phyloP scores from a whole-genome alignment of 1,284 basidiomycete genomes.

The Stereum hirsutum region DNA sequence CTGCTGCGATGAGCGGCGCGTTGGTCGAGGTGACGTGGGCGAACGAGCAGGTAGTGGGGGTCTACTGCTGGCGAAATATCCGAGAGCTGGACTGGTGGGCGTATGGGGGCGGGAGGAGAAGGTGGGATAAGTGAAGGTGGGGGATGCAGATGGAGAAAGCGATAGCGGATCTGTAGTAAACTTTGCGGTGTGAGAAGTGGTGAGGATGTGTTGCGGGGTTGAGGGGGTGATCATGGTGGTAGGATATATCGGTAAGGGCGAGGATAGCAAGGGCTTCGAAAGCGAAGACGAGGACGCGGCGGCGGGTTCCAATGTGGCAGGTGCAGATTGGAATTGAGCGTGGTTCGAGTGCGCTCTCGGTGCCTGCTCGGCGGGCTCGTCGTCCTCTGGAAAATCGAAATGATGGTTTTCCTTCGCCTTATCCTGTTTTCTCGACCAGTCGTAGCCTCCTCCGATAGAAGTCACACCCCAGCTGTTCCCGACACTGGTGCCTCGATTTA shows the following conservation, averaged over 20 bases:
- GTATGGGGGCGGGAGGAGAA: slow-evolving; percentile 20
- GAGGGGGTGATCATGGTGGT: slow-evolving; percentile 10
- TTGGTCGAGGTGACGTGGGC: slow-evolving; percentile 32
- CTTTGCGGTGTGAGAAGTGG: slow-evolving; percentile 3
- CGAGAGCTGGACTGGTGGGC: slow-evolving; percentile 19
- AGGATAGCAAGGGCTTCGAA: slow-evolving; percentile 5
- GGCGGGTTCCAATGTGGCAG: slow-evolving; percentile 1
- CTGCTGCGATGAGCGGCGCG: slow-evolving; percentile 71
- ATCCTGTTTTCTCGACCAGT: slow-evolving; percentile 46
- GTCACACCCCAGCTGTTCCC: slow-evolving; percentile 76
- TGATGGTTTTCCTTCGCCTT: slow-evolving; percentile 20
- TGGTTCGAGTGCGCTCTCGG: slow-evolving; percentile 5
- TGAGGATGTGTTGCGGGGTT: slow-evolving; percentile 10
- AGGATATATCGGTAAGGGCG: slow-evolving; percentile 9
- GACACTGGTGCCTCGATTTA: slow-evolving; percentile 56
- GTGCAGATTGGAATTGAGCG: slow-evolving; percentile 1
- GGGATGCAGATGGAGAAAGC: slow-evolving; percentile 22
- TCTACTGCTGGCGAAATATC: slow-evolving; percentile 14
- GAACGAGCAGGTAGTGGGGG: slow-evolving; percentile 15
- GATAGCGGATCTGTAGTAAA: slow-evolving; percentile 20
- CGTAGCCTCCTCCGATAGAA: slow-evolving; percentile 72
- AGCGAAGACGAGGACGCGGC: slow-evolving; percentile 8
- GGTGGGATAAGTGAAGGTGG: slow-evolving; percentile 21
- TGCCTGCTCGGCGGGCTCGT: neutral
- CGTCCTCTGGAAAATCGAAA: slow-evolving; percentile 9